A percentile compares a stretch with the other conserved stretches of the same genome.
phyloP scores from a whole-genome alignment of 1,284 basidiomycete genomes.

The Heterobasidion parviporum region DNA sequence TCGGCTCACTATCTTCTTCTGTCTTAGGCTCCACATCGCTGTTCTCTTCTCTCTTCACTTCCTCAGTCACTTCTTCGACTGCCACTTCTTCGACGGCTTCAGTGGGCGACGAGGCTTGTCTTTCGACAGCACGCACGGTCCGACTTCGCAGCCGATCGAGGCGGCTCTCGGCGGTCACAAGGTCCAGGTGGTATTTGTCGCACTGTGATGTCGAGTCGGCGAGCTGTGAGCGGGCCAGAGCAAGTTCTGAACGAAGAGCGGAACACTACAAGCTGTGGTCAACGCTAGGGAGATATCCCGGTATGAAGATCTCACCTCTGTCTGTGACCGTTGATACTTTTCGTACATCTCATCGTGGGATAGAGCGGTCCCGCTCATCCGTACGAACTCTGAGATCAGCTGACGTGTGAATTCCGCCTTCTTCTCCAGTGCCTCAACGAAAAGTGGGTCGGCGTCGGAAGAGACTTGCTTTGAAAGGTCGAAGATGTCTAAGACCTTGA shows the following conservation, averaged over 20 bases:
- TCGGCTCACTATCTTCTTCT: constrained; percentile 25
- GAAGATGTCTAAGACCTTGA: constrained; percentile 27
- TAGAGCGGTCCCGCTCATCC: constrained; percentile 29
- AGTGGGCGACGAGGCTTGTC: constrained; percentile 4
- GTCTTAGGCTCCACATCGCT: constrained; percentile 36
- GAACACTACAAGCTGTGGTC: constrained; percentile 34
- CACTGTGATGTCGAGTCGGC: constrained; percentile 46
- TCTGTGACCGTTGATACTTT: constrained; percentile 45
- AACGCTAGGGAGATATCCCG: constrained; percentile 7
- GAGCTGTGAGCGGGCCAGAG: constrained; percentile 49
- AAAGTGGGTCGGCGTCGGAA: constrained; percentile 34
- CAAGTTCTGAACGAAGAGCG: constrained; percentile 52
- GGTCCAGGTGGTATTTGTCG: constrained; percentile 46
- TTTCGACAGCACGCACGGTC: constrained; percentile 40
- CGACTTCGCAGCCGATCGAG: constrained; percentile 65
- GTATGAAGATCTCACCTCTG: constrained; percentile 41
- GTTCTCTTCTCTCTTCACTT: constrained; percentile 16
- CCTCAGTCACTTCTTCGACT: constrained; percentile 6
- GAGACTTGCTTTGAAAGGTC: constrained; percentile 42
- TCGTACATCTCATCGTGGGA: constrained; percentile 31
- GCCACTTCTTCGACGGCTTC: constrained; percentile 17
- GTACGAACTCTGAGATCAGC: constrained; percentile 52
- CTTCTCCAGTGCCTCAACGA: constrained; percentile 40
- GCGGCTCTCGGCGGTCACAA: constrained; percentile 61
- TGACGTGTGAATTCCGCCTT: constrained; percentile 40